Evolutionary conservation across 208 protist species (phyloP).

Genomic region (Acanthamoeba healyi): DNA sequence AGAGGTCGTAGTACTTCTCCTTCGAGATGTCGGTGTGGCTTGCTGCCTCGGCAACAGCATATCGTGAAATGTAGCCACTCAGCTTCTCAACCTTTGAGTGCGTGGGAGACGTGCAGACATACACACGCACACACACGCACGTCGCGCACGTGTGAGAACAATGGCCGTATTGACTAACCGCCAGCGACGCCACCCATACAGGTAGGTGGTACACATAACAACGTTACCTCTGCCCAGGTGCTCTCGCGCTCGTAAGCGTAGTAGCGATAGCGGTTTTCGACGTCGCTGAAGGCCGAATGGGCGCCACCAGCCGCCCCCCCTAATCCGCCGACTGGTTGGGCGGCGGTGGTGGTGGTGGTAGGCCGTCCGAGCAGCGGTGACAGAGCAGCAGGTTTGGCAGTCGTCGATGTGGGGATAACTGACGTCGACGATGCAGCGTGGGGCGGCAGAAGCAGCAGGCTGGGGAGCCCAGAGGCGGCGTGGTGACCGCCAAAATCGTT

Average conservation of each 20-base stretch:
- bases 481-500: too few species aligned
- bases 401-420: too few species aligned
- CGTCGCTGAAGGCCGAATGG: neutral
- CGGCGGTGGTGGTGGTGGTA: neutral
- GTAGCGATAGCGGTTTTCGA: slow-evolving; percentile 26
- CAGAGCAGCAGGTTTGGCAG: neutral
- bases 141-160: too few species aligned
- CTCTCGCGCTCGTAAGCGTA: slow-evolving; percentile 45
- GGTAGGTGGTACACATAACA: neutral
- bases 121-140: neutral
- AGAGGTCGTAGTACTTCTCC: slow-evolving; percentile 81
- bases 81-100: slow-evolving; percentile 54
- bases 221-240: slow-evolving; percentile 40
- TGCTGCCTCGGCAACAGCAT: neutral
- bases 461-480: neutral
- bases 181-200: neutral
- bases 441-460: neutral
- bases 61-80: slow-evolving; percentile 60
- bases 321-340: neutral
- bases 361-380: neutral
- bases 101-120: neutral
- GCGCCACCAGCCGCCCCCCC: neutral
- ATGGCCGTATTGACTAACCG: too few species aligned
- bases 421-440: too few species aligned
- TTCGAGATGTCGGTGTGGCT: slow-evolving; percentile 69